These are phyloP conservation scores for Volvariella surrecta DNA, from an alignment of 1,284 basidiomycete species.

Conservation along the genomic window DNA sequence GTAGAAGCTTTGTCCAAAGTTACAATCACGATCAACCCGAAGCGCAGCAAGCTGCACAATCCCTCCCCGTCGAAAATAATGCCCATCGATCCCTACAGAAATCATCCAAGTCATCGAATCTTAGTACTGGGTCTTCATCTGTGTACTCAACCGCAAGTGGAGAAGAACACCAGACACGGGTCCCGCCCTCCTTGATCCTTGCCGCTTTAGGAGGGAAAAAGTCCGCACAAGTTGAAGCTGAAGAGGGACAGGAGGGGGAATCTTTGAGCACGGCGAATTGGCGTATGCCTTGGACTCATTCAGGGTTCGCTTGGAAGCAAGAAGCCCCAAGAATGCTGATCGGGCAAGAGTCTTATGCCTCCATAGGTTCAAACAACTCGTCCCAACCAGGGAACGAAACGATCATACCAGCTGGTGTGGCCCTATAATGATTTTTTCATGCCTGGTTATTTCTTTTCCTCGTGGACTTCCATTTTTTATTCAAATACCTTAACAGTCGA, in stretches of 20 bases:
- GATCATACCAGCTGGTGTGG: neutral
- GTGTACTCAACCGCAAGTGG: slow-evolving; percentile 27
- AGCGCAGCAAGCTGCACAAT: too few species aligned
- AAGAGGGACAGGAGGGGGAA: neutral
- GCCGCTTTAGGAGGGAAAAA: slow-evolving; percentile 19
- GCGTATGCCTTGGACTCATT: neutral
- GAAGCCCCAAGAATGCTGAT: neutral
- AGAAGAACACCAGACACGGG: slow-evolving; percentile 23
- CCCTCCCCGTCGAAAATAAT: too few species aligned
- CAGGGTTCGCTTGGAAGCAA: neutral
- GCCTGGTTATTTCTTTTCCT: neutral
- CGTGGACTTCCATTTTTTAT: too few species aligned
- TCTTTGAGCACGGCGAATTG: neutral
- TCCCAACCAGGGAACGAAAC: neutral
- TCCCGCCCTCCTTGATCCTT: slow-evolving; percentile 21
- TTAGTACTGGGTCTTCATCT: slow-evolving; percentile 22
- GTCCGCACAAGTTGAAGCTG: slow-evolving; percentile 9
- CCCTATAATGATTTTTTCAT: neutral
- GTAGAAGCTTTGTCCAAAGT: too few species aligned
- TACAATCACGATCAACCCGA: too few species aligned
- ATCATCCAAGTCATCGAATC: slow-evolving; percentile 14
- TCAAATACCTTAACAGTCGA: neutral
- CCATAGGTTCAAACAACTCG: neutral
- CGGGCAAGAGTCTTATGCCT: neutral
- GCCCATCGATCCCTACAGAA: slow-evolving; percentile 13